phyloP scores from a whole-genome alignment of 495 filamentous ascomycete species.

The Penicillium fimorum region DNA sequence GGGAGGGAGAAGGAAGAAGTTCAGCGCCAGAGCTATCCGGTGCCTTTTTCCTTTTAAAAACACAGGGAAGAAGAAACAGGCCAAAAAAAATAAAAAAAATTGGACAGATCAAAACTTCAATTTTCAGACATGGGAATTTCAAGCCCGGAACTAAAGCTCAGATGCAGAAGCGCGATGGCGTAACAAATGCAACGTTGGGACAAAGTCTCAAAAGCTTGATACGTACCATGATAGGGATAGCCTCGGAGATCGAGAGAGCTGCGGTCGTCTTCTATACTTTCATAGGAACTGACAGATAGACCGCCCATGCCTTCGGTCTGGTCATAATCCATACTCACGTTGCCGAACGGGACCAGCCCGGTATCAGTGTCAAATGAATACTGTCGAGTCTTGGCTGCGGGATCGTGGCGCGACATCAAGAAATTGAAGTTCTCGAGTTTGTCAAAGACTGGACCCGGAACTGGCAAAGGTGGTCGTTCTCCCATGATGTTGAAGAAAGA shows the following conservation, averaged over 20 bases:
- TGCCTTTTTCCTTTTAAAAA: background rate
- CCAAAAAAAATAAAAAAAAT: background rate
- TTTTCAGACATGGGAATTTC: background rate
- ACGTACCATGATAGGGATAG: constrained; percentile 49
- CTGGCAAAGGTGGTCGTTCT: constrained; percentile 34
- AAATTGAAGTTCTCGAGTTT: constrained; percentile 48
- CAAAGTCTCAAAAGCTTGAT: constrained; percentile 14
- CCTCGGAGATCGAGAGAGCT: constrained; percentile 43
- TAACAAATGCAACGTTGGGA: constrained; percentile 40
- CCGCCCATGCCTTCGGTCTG: constrained; percentile 50
- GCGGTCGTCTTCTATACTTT: constrained; percentile 49
- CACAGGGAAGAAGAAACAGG: background rate
- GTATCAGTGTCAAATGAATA: constrained; percentile 47
- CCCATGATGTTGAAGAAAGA: constrained; percentile 28
- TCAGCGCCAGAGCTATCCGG: background rate
- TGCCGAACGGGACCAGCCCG: constrained; percentile 38
- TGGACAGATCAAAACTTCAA: constrained; percentile 4
- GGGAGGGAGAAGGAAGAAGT: background rate
- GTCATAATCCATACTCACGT: constrained; percentile 46
- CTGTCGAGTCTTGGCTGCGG: constrained; percentile 37
- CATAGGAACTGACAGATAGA: constrained; percentile 50
- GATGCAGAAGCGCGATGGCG: constrained; percentile 37
- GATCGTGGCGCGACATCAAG: constrained; percentile 41
- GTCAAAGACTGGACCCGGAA: constrained; percentile 31
- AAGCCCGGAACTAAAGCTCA: constrained; percentile 2